phyloP scores from a whole-genome alignment of 2,329 filamentous ascomycete genomes.

The Sporothrix pseudoabietina region DNA sequence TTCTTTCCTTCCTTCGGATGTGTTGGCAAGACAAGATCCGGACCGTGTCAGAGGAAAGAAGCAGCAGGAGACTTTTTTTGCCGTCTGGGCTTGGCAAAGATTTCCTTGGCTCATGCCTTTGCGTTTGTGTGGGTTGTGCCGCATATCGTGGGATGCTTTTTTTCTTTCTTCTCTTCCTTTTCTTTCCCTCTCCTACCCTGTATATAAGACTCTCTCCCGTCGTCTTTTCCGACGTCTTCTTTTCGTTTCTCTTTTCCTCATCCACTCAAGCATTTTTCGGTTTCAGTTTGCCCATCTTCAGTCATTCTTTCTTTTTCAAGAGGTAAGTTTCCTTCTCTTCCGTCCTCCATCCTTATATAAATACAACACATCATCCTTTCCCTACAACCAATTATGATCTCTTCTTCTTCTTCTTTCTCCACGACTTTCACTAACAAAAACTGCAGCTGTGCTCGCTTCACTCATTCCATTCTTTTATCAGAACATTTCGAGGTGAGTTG shows the following conservation, averaged over 20 bases:
- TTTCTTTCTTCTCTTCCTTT: constrained; percentile 1
- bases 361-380: constrained; percentile 12
- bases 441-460: constrained; percentile 54
- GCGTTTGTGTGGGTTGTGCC: constrained; percentile 23
- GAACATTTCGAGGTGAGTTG: constrained; percentile 47
- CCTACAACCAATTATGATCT: not conserved
- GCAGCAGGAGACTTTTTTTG: constrained; percentile 35
- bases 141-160: constrained; percentile 16
- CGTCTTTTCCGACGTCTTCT: constrained; percentile 31
- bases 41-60: constrained; percentile 35
- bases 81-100: constrained; percentile 40
- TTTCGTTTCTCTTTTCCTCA: constrained; percentile 41
- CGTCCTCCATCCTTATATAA: not conserved
- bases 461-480: constrained; percentile 45
- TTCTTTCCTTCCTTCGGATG: constrained; percentile 36
- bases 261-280: constrained; percentile 41
- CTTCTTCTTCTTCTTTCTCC: not conserved
- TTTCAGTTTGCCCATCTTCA: constrained; percentile 40
- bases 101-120: constrained; percentile 38
- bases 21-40: constrained; percentile 19
- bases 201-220: constrained; percentile 46
- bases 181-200: not conserved
- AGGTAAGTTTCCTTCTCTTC: constrained; percentile 43
- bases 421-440: constrained; percentile 6
- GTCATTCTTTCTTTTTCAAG: constrained; percentile 51